Percentiles rank a stretch among this genome's conserved stretches.
Conservation (phyloP, 495 filamentous ascomycete species). For the Hyaloscypha finlandica region DNA sequence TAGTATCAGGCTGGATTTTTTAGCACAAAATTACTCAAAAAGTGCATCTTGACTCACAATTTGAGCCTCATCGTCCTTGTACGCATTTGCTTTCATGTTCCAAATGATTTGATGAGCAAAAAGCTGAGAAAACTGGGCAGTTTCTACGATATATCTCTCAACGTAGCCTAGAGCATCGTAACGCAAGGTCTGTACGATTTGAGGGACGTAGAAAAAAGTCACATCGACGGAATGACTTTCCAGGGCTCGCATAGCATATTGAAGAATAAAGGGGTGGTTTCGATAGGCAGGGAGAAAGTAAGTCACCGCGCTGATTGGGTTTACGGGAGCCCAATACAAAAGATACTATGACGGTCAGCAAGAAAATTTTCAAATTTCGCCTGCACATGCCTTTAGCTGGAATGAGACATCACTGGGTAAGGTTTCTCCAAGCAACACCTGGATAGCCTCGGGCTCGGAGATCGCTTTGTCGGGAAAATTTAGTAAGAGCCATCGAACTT, state of each 20-base stretch:
- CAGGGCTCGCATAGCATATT: constrained; percentile 95
- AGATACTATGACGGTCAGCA: constrained; percentile 67
- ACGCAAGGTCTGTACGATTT: constrained; percentile 94
- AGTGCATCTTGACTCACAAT: constrained; percentile 59
- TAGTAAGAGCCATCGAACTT: constrained; percentile 76
- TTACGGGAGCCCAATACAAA: constrained; percentile 91
- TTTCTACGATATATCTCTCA: constrained; percentile 94
- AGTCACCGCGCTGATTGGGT: constrained; percentile 88
- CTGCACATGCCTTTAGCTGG: constrained; percentile 72
- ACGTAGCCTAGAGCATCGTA: constrained; percentile 95
- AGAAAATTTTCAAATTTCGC: background rate
- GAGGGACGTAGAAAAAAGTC: constrained; percentile 98
- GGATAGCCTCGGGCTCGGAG: constrained; percentile 74
- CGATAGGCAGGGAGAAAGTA: constrained; percentile 91
- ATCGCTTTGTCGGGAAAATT: constrained; percentile 81
- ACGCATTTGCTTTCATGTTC: constrained; percentile 99
- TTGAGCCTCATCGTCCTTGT: constrained; percentile 91
- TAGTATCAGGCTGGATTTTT: constrained; percentile 70
- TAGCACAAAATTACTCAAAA: background rate
- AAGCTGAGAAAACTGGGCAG: constrained; percentile 90
- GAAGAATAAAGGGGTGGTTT: constrained; percentile 92
- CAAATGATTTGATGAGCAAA: constrained; percentile 99
- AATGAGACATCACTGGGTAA: constrained; percentile 77
- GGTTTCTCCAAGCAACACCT: constrained; percentile 74
- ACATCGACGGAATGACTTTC: constrained; percentile 93